Percentiles rank a stretch among this genome's conserved stretches.
Evolutionary conservation across 805 yeast genomes (phyloP).

Genomic region (Ogataea methylovora): DNA sequence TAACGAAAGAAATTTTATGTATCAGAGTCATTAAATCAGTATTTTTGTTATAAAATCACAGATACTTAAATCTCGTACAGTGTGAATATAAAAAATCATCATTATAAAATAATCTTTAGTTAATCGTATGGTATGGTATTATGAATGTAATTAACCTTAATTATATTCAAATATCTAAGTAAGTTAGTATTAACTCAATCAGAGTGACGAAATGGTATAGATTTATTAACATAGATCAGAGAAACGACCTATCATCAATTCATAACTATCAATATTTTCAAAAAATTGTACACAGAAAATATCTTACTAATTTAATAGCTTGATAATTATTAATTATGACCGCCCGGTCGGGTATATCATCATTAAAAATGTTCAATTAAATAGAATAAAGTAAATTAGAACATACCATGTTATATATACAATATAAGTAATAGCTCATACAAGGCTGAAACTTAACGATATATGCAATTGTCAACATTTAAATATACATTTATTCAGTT

Average conservation of each 20-base stretch:
- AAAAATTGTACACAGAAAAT: conserved; percentile 45
- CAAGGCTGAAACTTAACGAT: conserved; percentile 61
- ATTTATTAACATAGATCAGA: too few species aligned
- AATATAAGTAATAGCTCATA: conserved; percentile 35
- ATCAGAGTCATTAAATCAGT: conserved; percentile 53
- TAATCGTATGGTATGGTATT: too few species aligned
- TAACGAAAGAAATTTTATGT: too few species aligned
- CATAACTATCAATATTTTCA: conserved; percentile 34
- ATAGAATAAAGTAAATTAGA: background rate
- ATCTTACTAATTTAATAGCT: conserved; percentile 37
- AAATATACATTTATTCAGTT: conserved; percentile 36
- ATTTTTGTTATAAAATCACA: conserved; percentile 31
- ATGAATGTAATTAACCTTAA: too few species aligned
- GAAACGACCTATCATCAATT: conserved; percentile 43
- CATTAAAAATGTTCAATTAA: conserved; percentile 10
- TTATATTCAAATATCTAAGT: too few species aligned
- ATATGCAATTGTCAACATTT: conserved; percentile 44
- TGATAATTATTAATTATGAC: conserved; percentile 29
- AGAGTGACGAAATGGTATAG: too few species aligned
- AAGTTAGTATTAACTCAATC: too few species aligned
- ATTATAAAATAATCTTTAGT: conserved; percentile 6
- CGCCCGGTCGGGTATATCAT: conserved; percentile 43
- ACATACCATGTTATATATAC: background rate
- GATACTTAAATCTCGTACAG: conserved; percentile 37
- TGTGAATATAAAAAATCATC: conserved; percentile 41